Percentiles rank a stretch among this genome's conserved stretches.
These are phyloP conservation scores for Melampsora americana DNA, from an alignment of 1,284 basidiomycete genomes.

Conservation along the genomic window DNA sequence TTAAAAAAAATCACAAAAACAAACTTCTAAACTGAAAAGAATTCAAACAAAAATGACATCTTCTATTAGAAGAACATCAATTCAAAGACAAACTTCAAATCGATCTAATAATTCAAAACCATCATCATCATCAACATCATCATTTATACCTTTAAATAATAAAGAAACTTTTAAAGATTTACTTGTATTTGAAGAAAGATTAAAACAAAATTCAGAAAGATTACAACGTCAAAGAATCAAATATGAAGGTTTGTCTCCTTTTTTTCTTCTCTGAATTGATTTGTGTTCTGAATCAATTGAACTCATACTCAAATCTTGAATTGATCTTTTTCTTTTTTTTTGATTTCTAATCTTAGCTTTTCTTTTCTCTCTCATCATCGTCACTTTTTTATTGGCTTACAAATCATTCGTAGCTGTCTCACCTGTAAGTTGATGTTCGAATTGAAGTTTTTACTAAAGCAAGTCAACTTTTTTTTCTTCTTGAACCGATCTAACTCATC, in stretches of 20 bases:
- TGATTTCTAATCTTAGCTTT: constrained; percentile 7
- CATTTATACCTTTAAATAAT: constrained; percentile 62
- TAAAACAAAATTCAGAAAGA: constrained; percentile 76
- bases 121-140: not conserved
- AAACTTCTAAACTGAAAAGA: no score
- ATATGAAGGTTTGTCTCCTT: constrained; percentile 25
- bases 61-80: not conserved
- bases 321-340: not conserved
- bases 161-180: constrained; percentile 79
- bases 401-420: constrained; percentile 28
- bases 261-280: no score
- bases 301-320: not conserved
- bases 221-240: constrained; percentile 36
- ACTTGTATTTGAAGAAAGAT: constrained; percentile 87
- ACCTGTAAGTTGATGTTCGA: constrained; percentile 20
- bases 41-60: not conserved
- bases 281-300: no score
- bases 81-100: not conserved
- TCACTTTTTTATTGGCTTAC: constrained; percentile 34
- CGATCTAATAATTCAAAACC: no score
- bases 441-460: not conserved
- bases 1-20: no score
- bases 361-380: constrained; percentile 25
- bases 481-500: no score
- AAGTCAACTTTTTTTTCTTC: no score